phyloP scores from a whole-genome alignment of 2,329 filamentous ascomycete species.

The Harringtonia lauricola region DNA sequence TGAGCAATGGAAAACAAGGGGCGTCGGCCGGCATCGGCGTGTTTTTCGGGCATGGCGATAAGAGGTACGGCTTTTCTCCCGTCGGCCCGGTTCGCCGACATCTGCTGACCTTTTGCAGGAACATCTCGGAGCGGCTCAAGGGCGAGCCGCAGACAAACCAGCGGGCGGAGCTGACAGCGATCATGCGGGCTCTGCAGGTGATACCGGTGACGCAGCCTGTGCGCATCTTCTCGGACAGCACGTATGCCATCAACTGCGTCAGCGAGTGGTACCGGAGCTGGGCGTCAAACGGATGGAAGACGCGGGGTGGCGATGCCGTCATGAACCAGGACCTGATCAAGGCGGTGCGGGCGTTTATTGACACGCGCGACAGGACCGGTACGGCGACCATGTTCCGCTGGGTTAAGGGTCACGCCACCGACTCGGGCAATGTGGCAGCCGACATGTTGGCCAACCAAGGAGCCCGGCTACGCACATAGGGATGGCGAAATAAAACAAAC shows the following conservation, averaged over 20 bases:
- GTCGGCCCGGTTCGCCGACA: background rate
- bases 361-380: constrained; percentile 50
- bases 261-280: constrained; percentile 75
- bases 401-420: constrained; percentile 75
- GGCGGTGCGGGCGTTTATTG: constrained; percentile 58
- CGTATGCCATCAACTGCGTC: constrained; percentile 82
- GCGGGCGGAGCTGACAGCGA: constrained; percentile 85
- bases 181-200: constrained; percentile 71
- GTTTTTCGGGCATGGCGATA: constrained; percentile 47
- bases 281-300: constrained; percentile 68
- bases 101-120: constrained; percentile 22
- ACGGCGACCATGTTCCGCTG: constrained; percentile 64
- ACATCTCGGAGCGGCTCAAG: constrained; percentile 63
- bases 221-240: constrained; percentile 77
- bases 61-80: constrained; percentile 26
- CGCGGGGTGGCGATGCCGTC: constrained; percentile 51
- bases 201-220: constrained; percentile 57
- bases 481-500: background rate
- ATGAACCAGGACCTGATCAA: constrained; percentile 81
- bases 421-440: constrained; percentile 68
- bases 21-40: constrained; percentile 52
- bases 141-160: constrained; percentile 83
- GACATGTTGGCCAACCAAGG: constrained; percentile 66
- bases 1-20: constrained; percentile 44
- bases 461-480: constrained; percentile 24